These are phyloP conservation scores for Laguncularia racemosa DNA, from an alignment of 345 rosid species.

Conservation along the genomic window DNA sequence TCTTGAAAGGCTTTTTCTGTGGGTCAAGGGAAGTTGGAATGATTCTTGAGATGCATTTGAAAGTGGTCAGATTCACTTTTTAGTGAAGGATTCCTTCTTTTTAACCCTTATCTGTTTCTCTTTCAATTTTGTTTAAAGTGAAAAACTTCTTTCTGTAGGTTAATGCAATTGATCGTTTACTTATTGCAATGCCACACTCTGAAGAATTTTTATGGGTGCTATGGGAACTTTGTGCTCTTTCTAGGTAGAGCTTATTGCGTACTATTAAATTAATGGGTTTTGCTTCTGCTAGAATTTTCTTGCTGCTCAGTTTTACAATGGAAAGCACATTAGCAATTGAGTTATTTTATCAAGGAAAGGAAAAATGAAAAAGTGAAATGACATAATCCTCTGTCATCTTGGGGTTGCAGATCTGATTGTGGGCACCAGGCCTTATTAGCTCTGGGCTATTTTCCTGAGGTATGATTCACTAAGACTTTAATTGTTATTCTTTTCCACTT, in stretches of 20 bases:
- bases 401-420: slow-evolving; percentile 66
- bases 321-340: neutral
- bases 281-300: slow-evolving; percentile 16
- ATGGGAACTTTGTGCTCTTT: slow-evolving; percentile 94
- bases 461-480: slow-evolving; percentile 17
- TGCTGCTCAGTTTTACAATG: too few relatives aligned
- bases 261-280: slow-evolving; percentile 4
- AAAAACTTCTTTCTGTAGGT: slow-evolving; percentile 37
- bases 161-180: slow-evolving; percentile 77
- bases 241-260: slow-evolving; percentile 42
- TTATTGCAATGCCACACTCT: slow-evolving; percentile 59
- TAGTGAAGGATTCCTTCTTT: neutral
- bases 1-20: slow-evolving; percentile 89
- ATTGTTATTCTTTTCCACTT: neutral
- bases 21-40: slow-evolving; percentile 72
- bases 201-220: slow-evolving; percentile 95
- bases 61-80: slow-evolving; percentile 65
- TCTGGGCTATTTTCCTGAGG: slow-evolving; percentile 84
- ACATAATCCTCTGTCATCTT: slow-evolving; percentile 1
- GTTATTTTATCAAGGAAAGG: too few relatives aligned
- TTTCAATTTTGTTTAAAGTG: neutral
- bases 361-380: neutral
- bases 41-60: slow-evolving; percentile 82
- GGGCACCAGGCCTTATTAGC: slow-evolving; percentile 90
- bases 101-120: slow-evolving; percentile 5